Conservation (phyloP, 495 filamentous ascomycete species). For the Choiromyces venosus region DNA sequence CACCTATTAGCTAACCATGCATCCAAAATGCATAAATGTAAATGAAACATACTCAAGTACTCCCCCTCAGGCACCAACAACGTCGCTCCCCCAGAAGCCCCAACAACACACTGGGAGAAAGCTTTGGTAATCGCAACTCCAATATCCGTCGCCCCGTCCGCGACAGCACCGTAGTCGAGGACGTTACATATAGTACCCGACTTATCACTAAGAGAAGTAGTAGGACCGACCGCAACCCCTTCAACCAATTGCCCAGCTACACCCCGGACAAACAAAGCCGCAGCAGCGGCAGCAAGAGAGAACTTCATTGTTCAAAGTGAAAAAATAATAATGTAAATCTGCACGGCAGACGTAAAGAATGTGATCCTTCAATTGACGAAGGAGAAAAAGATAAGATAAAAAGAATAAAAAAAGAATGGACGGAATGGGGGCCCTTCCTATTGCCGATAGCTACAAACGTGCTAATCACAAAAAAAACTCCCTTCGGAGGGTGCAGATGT, state of each 20-base stretch:
- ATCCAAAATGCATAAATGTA: neutral
- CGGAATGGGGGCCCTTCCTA: neutral
- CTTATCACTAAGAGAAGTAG: slow-evolving; percentile 40
- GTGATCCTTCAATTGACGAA: neutral
- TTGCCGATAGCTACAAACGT: neutral
- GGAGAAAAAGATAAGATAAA: too few species aligned
- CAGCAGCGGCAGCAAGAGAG: neutral
- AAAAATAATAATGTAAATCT: slow-evolving; percentile 5
- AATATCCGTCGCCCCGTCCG: slow-evolving; percentile 49
- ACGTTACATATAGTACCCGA: slow-evolving; percentile 46
- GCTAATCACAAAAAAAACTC: neutral
- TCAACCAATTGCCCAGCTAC: slow-evolving; percentile 17
- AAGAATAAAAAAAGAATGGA: slow-evolving; percentile 2
- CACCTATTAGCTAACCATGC: neutral
- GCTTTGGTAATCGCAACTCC: slow-evolving; percentile 48
- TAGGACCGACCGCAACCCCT: slow-evolving; percentile 42
- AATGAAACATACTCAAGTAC: slow-evolving; percentile 36
- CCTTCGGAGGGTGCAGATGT: neutral
- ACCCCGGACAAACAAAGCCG: neutral
- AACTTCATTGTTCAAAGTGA: slow-evolving; percentile 2
- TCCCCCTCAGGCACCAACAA: slow-evolving; percentile 47
- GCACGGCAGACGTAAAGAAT: neutral
- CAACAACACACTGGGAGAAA: slow-evolving; percentile 47
- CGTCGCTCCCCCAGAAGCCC: slow-evolving; percentile 32
- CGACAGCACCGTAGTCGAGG: slow-evolving; percentile 50